Evolutionary conservation across 345 rosid genomes (phyloP), one percentile per base, ranked within the genome.

Genomic region (Eucalyptus camaldulensis): DNA sequence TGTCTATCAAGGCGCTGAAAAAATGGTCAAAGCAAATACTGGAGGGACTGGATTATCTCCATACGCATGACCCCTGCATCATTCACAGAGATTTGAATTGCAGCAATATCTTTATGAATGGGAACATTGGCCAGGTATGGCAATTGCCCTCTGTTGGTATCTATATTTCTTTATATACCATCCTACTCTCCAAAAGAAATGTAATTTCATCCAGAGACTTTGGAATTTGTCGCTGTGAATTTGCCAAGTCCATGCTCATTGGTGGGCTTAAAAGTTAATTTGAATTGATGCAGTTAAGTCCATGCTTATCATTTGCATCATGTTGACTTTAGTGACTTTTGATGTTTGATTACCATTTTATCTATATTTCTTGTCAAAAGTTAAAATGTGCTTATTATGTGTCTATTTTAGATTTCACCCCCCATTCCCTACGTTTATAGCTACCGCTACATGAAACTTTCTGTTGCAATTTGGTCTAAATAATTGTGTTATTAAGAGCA

Each of bases 71-170:
- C 24, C 96, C 96, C 10, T 94, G 97, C 90, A 93, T 94, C 88
- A 94, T 94, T 90, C 97, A 94, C 88, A 90, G 97, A 49, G 95
- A 94, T 90, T 93, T 95, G 62, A 95, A 94, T 89, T 94, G 95
- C 94, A 95, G 97, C 83, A 95, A 95, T 88, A 93, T 95, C 91
- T 94, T 94, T 89, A 93, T 95, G 90, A 95, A 95, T 86, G 97
- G 96, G 43, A 95, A 95, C 88, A 90, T 90, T 9, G 97, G 97
- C 51, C 92, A 94, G 95, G 97, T 94, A 89, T 54, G 29, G 85
- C 85, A 76, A 40, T 40, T 21, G 85, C 29, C 29, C 47, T 65
- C 76, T 25, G 13, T 22, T 40, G 47, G 85, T 76, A 76, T 40
- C 85, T 40, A 76, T 76, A 21, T 76, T 76, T 40, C 47, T 76